Base-by-base conservation (phyloP, 805 yeast species). In the Kodamaea laetipori region DNA sequence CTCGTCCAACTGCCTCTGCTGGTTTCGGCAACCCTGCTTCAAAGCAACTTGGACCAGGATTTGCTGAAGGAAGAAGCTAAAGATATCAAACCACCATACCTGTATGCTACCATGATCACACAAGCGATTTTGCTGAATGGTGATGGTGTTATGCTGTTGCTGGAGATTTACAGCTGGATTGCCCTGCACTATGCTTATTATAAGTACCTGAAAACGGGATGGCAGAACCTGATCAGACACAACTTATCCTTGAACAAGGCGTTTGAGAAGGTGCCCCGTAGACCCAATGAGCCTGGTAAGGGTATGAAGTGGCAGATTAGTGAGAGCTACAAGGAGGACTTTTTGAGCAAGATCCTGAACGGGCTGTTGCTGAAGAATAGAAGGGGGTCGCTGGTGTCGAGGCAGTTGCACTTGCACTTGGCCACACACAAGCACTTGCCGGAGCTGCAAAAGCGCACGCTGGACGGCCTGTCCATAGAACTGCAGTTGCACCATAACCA, bases 301-400 rank as follows among this genome's bases (percentile, higher is more conserved):
- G 98, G 99, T 51, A 92, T 94, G 95, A 94, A 94, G 67, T 94
- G 99, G 99, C 95, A 90, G 67, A 90, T 94, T 46, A 81, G 90
- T 50, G 94, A 88, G 31, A 70, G 82, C 37, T 92, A 86, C 62
- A 83, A 85, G 56, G 82, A 82, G 35, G 99, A 94, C 51, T 90
- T 90, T 56, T 66, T 90, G 60, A 78, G 76, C 53, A 87, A 90
- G 68, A 82, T 90, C 67, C 80, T 79, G 46, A 82, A 78, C 47
- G 96, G 96, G 11, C 77, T 84, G 30, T 66, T 86, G 38, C 79
- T 82, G 53, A 86, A 86, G 56, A 76, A 82, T 13, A 80, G 88
- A 67, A 70, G 95, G 54, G 95, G 95, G 6, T 81, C 87, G 8
- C 80, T 87, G 25, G 94, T 86, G 9, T 81, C 90, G 19, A 76